Percentiles rank a stretch among this genome's conserved stretches.
phyloP scores from a whole-genome alignment of 768 basidiomycete genomes.

The Fistulinella prunicolor region DNA sequence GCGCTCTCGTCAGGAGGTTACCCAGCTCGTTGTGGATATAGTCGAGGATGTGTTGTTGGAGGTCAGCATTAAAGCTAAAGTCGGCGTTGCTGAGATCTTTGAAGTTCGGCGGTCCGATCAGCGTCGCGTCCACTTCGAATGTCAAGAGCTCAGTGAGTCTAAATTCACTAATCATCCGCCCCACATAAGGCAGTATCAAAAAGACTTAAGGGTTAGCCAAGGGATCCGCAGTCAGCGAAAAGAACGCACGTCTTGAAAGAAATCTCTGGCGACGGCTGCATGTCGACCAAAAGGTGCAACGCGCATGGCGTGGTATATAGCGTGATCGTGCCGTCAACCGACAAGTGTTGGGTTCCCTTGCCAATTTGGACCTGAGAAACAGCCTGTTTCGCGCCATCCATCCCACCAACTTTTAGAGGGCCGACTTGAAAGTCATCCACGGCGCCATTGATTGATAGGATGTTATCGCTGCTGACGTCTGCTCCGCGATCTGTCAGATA shows the following conservation, averaged over 20 bases:
- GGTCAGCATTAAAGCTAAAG: constrained; percentile 4
- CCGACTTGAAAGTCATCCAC: constrained; percentile 5
- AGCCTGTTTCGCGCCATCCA: constrained; percentile 1
- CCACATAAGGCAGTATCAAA: not conserved
- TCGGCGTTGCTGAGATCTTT: constrained; percentile 5
- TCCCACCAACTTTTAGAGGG: constrained; percentile 3
- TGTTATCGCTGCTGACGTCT: not conserved
- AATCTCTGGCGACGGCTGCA: constrained; percentile 1
- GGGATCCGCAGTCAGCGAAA: not conserved
- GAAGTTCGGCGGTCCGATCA: constrained; percentile 4
- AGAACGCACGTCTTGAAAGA: constrained; percentile 7
- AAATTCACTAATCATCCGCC: constrained; percentile 1
- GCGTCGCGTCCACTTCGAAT: constrained; percentile 4
- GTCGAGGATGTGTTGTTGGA: constrained; percentile 7
- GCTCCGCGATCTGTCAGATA: not conserved
- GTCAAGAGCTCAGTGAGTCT: constrained; percentile 5
- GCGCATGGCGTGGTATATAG: not conserved
- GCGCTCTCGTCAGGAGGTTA: not conserved
- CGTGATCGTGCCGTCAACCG: constrained; percentile 4
- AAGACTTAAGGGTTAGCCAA: not conserved
- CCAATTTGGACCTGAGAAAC: constrained; percentile 1
- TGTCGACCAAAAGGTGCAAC: constrained; percentile 2
- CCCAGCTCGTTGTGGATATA: constrained; percentile 5
- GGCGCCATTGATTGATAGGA: constrained; percentile 1
- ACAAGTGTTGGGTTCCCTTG: constrained; percentile 3